Conservation (phyloP, 2,329 filamentous ascomycete species). For the Stromatinia cepivora region DNA sequence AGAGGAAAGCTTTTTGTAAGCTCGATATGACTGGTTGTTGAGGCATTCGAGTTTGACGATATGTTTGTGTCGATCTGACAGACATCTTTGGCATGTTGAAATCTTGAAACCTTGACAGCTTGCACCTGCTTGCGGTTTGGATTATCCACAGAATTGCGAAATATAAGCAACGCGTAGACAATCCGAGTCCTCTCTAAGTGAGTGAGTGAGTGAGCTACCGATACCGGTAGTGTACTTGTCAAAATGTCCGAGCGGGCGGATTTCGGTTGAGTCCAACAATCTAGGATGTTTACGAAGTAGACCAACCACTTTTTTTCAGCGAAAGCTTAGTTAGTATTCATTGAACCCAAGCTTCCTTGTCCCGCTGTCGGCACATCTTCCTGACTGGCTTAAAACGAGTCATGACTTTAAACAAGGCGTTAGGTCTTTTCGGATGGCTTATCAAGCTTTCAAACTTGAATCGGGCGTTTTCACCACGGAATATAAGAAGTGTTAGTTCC, state of each 20-base stretch:
- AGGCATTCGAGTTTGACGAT: neutral
- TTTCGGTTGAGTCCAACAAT: neutral
- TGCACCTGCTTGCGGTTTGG: too few species aligned
- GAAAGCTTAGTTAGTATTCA: neutral
- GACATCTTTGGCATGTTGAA: neutral
- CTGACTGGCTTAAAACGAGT: neutral
- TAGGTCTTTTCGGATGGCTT: neutral
- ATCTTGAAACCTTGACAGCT: too few species aligned
- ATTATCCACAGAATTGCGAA: too few species aligned
- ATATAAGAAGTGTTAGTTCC: neutral
- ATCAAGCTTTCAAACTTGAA: neutral
- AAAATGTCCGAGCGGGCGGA: neutral
- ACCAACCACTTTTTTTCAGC: constrained; percentile 11
- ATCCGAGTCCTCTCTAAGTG: too few species aligned
- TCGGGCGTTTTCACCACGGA: neutral
- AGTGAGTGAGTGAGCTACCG: too few species aligned
- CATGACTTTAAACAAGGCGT: neutral
- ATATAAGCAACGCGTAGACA: too few species aligned
- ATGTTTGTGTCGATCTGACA: neutral
- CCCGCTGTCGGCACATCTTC: neutral
- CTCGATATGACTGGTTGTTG: neutral
- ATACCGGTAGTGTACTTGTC: neutral
- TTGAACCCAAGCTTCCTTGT: constrained; percentile 12
- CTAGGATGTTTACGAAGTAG: neutral
- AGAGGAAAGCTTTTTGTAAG: constrained; percentile 7